Conservation (phyloP, 208 protist genomes). For the Leishmania mexicana region DNA sequence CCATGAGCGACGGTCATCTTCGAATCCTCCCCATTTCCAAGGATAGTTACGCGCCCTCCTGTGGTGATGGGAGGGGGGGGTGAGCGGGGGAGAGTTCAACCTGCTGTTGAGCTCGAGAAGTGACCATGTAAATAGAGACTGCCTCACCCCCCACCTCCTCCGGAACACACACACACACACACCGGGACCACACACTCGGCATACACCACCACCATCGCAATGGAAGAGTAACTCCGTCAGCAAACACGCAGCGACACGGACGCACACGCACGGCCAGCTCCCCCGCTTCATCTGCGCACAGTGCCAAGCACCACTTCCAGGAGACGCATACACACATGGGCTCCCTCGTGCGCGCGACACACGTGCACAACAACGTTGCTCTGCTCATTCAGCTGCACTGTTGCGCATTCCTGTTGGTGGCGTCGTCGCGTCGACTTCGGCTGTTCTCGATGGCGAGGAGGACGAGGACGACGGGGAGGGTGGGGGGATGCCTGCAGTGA, state of each 20-base stretch:
- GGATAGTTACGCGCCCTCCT: too few species aligned
- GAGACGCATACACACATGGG: neutral
- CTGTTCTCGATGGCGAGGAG: neutral
- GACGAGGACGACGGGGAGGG: neutral
- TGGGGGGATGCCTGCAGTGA: neutral
- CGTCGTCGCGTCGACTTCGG: neutral
- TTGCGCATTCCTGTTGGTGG: neutral
- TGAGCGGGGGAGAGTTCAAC: neutral
- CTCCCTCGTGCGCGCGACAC: slow-evolving; percentile 1
- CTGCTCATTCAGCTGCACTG: neutral
- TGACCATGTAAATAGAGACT: neutral
- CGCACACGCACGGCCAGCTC: neutral
- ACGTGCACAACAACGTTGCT: neutral
- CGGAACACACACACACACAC: neutral
- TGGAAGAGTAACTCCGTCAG: neutral
- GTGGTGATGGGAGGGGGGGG: neutral
- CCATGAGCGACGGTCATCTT: neutral
- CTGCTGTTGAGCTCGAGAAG: neutral
- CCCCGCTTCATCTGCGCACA: neutral
- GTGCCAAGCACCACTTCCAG: neutral
- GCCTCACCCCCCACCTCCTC: neutral
- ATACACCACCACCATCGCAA: neutral
- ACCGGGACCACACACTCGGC: neutral
- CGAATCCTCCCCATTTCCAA: neutral
- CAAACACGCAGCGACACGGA: slow-evolving; percentile 1